phyloP scores from a whole-genome alignment of 139 green algal species.

The Mesostigma viride region DNA sequence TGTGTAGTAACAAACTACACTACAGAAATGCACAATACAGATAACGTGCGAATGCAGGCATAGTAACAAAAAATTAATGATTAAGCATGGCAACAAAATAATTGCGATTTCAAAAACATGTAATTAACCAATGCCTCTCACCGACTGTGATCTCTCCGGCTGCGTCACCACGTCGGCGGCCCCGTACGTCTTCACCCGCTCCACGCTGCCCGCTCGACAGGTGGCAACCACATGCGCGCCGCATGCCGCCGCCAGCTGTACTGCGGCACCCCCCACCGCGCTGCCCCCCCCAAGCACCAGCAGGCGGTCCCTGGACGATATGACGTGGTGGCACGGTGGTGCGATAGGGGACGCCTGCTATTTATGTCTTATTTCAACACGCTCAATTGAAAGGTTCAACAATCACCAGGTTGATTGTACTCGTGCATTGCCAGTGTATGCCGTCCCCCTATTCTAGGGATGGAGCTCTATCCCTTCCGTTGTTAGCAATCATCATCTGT shows the following conservation, averaged over 20 bases:
- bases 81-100: too few species aligned
- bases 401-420: background rate
- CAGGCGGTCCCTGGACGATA: slow-evolving; percentile 13
- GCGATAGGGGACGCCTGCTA: background rate
- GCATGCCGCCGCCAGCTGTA: slow-evolving; percentile 14
- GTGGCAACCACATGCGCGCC: slow-evolving; percentile 16
- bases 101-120: too few species aligned
- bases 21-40: too few species aligned
- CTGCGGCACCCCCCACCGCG: slow-evolving; percentile 19
- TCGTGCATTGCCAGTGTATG: background rate
- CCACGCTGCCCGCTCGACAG: slow-evolving; percentile 19
- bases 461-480: background rate
- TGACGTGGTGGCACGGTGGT: background rate
- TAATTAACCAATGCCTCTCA: too few species aligned
- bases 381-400: background rate
- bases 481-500: background rate
- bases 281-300: slow-evolving; percentile 21
- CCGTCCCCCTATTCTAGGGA: background rate
- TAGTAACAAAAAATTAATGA: too few species aligned
- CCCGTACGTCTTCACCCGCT: slow-evolving; percentile 2
- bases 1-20: too few species aligned
- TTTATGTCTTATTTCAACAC: background rate
- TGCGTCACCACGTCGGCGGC: slow-evolving; percentile 2
- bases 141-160: too few species aligned
- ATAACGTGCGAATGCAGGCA: too few species aligned